A percentile compares a stretch with the other conserved stretches of the same genome.
These are phyloP conservation scores for Botrytis aclada DNA, from an alignment of 2,329 filamentous ascomycete genomes.

Conservation along the genomic window DNA sequence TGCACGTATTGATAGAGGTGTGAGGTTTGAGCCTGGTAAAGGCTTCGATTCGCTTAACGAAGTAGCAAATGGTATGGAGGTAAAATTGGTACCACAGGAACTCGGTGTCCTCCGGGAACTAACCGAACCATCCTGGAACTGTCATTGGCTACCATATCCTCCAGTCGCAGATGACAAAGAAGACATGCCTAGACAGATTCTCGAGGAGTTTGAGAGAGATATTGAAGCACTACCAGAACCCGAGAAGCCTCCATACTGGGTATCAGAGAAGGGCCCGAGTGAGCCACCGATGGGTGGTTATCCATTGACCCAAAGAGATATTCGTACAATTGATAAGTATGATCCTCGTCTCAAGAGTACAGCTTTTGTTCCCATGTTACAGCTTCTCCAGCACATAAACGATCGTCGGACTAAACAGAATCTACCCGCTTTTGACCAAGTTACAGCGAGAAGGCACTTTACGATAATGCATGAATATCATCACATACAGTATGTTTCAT, in stretches of 20 bases:
- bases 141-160: slow-evolving; percentile 4
- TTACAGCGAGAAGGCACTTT: neutral
- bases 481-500: slow-evolving; percentile 5
- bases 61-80: neutral
- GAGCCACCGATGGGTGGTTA: neutral
- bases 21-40: neutral
- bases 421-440: neutral
- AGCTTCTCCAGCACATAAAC: slow-evolving; percentile 1
- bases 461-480: neutral
- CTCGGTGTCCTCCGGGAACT: slow-evolving; percentile 3
- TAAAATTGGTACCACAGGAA: neutral
- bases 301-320: neutral
- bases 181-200: neutral
- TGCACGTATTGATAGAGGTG: slow-evolving; percentile 3
- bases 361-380: neutral
- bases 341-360: no score
- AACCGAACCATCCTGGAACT: slow-evolving; percentile 4
- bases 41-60: neutral
- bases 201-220: slow-evolving; percentile 23
- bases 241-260: slow-evolving; percentile 20
- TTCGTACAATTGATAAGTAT: neutral
- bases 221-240: slow-evolving; percentile 8
- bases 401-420: neutral
- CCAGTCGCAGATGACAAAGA: neutral
- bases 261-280: neutral